Conservation (phyloP, 225 moss, liverwort and hornwort genomes). For the Physcomitrellopsis africana region DNA sequence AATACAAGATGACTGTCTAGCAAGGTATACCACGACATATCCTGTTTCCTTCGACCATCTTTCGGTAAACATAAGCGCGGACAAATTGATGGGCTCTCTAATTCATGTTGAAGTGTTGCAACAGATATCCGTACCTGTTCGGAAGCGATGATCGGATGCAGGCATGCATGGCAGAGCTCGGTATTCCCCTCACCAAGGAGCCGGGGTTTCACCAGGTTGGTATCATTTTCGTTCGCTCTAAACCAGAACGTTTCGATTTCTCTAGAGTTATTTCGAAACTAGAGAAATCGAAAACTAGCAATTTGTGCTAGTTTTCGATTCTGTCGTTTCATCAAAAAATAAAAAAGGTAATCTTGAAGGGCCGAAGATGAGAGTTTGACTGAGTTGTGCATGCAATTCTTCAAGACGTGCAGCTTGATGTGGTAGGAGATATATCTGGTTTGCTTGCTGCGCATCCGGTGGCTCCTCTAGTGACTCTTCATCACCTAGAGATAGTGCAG, state of each 20-base stretch:
- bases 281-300: too few species aligned
- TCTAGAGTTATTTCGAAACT: too few species aligned
- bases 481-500: conserved; percentile 52
- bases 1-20: conserved; percentile 53
- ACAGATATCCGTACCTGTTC: conserved; percentile 56
- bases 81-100: not conserved
- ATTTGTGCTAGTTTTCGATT: too few species aligned
- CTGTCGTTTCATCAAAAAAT: too few species aligned
- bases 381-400: not conserved
- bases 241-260: too few species aligned
- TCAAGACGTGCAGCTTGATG: conserved; percentile 42
- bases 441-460: conserved; percentile 57
- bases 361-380: conserved; percentile 12
- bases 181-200: conserved; percentile 61
- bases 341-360: too few species aligned
- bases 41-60: not conserved
- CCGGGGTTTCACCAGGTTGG: conserved; percentile 61
- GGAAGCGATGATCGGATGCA: conserved; percentile 67
- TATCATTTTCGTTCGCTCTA: not conserved
- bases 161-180: conserved; percentile 68
- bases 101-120: not conserved
- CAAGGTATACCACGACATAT: conserved; percentile 30
- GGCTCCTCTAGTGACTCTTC: conserved; percentile 51
- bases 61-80: not conserved
- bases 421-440: conserved; percentile 54